phyloP scores from a whole-genome alignment of 1,284 basidiomycete genomes.

The Microbotryum intermedium region DNA sequence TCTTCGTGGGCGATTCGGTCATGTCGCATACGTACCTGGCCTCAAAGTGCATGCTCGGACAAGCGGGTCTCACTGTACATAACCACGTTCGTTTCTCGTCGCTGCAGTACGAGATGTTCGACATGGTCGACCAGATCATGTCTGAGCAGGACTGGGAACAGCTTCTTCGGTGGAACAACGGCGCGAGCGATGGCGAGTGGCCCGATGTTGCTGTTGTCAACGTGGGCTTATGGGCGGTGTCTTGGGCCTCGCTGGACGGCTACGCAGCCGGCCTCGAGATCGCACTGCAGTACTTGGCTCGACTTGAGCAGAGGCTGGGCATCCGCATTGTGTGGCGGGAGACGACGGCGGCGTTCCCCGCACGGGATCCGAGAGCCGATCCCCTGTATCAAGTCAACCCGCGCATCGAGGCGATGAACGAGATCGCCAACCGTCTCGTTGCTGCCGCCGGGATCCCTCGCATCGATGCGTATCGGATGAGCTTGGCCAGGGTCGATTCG shows the following conservation, averaged over 20 bases:
- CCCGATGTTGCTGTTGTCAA: conserved; percentile 9
- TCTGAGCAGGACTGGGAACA: neutral
- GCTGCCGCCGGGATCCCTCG: neutral
- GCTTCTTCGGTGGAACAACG: neutral
- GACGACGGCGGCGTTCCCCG: conserved; percentile 4
- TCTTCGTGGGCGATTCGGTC: conserved; percentile 8
- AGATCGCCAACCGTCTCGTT: neutral
- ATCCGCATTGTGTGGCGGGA: neutral
- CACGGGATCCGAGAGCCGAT: neutral
- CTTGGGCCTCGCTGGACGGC: neutral
- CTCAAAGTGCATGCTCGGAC: conserved; percentile 3
- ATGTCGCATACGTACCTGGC: conserved; percentile 5
- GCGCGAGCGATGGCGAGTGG: neutral
- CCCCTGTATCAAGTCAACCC: conserved; percentile 4
- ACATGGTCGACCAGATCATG: neutral
- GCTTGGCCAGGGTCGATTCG: neutral
- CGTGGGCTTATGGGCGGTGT: neutral
- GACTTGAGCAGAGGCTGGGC: neutral
- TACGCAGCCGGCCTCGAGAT: neutral
- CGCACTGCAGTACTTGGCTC: neutral
- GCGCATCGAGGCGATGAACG: conserved; percentile 6
- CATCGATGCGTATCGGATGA: conserved; percentile 3
- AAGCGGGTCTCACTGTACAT: neutral
- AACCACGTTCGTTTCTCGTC: conserved; percentile 1
- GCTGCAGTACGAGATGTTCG: conserved; percentile 11